phyloP scores from a whole-genome alignment of 352 stramenopile species.

The Globisporangium nagaii region DNA sequence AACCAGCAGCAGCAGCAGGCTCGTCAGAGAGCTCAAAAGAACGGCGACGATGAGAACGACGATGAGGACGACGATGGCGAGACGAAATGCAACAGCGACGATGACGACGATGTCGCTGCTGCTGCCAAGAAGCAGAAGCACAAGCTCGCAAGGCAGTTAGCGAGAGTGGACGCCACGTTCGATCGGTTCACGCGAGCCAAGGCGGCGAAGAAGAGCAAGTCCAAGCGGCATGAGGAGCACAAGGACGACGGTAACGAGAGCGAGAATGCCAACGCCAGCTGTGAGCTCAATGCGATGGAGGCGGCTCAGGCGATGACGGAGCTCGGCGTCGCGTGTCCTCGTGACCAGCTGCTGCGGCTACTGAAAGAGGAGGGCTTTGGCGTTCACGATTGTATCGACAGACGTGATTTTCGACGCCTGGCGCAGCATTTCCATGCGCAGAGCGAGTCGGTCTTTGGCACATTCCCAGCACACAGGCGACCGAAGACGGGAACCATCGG shows the following conservation, averaged over 20 bases:
- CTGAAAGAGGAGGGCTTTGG: constrained; percentile 43
- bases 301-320: constrained; percentile 68
- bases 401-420: constrained; percentile 25
- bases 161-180: constrained; percentile 9
- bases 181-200: constrained; percentile 13
- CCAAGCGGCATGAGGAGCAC: neutral
- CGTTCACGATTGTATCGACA: constrained; percentile 25
- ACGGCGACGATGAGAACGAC: neutral
- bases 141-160: constrained; percentile 9
- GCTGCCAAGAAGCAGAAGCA: constrained; percentile 6
- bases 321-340: constrained; percentile 50
- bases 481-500: neutral
- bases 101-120: neutral
- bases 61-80: constrained; percentile 3
- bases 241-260: constrained; percentile 24
- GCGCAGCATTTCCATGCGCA: constrained; percentile 40
- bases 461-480: neutral
- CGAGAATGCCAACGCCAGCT: constrained; percentile 20
- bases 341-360: constrained; percentile 54
- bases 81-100: neutral
- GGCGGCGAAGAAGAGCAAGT: neutral
- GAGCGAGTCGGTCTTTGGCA: neutral
- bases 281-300: constrained; percentile 35
- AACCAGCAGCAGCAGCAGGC: constrained; percentile 2
- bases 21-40: constrained; percentile 4